These are phyloP conservation scores for Colletotrichum sojae DNA, from an alignment of 2,329 filamentous ascomycete genomes.

Conservation along the genomic window DNA sequence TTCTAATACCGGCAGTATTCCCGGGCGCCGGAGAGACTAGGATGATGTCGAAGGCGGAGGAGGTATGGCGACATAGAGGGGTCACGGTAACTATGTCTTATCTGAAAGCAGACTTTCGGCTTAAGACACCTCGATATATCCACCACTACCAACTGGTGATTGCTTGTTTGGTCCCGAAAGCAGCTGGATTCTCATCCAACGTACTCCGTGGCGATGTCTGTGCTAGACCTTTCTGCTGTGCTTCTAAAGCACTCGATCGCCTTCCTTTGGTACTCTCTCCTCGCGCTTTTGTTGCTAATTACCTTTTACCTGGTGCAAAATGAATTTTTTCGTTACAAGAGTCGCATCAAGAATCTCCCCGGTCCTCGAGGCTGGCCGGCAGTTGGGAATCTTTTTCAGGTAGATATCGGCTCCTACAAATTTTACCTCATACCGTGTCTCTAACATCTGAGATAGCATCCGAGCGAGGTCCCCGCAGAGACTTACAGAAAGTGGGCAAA, in stretches of 20 bases:
- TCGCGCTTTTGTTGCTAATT: neutral
- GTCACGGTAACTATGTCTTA: neutral
- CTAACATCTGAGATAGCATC: neutral
- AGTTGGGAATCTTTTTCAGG: constrained; percentile 36
- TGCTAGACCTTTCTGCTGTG: neutral
- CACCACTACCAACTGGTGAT: no score
- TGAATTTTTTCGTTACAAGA: constrained; percentile 25
- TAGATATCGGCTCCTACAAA: neutral
- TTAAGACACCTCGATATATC: no score
- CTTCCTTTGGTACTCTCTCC: neutral
- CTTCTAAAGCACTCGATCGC: no score
- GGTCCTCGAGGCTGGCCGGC: constrained; percentile 38
- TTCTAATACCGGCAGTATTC: neutral
- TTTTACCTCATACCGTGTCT: neutral
- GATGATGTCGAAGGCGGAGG: no score
- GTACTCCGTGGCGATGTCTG: no score
- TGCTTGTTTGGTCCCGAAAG: no score
- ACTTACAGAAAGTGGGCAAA: constrained; percentile 48
- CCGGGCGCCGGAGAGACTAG: no score
- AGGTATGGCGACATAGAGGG: constrained; percentile 29
- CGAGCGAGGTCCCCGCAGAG: constrained; percentile 39
- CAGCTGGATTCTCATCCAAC: no score
- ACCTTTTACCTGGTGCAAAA: constrained; percentile 8
- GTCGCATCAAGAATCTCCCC: constrained; percentile 31
- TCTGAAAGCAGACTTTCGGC: no score